Evolutionary conservation across 2,329 filamentous ascomycete genomes (phyloP).

Genomic region (Sordariomycetes sp.): DNA sequence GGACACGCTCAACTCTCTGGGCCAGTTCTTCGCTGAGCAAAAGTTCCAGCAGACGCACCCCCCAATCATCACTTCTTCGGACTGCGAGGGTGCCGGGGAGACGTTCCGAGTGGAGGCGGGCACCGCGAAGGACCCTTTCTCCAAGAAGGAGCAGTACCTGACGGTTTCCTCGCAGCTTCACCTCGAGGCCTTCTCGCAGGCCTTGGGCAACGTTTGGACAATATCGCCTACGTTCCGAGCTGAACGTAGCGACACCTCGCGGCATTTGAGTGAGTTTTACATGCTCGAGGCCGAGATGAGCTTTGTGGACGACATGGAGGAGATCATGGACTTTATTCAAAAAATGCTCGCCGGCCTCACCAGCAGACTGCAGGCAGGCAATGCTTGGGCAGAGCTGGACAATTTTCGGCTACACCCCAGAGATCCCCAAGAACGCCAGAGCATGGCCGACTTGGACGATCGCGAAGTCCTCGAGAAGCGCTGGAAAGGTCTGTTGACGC

Average conservation of each 20-base stretch:
- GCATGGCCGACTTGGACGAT: conserved; percentile 33
- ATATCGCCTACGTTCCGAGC: conserved; percentile 90
- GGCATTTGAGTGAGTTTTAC: conserved; percentile 95
- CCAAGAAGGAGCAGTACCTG: conserved; percentile 80
- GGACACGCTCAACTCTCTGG: conserved; percentile 63
- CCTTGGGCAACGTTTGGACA: conserved; percentile 86
- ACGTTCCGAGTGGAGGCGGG: conserved; percentile 65
- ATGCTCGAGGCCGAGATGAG: conserved; percentile 92
- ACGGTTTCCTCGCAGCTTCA: conserved; percentile 94
- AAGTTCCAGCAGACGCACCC: conserved; percentile 80
- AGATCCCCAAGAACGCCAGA: conserved; percentile 28
- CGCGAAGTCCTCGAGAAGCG: conserved; percentile 47
- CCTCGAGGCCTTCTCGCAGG: conserved; percentile 82
- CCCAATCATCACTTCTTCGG: conserved; percentile 90
- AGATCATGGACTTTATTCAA: conserved; percentile 74
- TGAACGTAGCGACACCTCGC: conserved; percentile 84
- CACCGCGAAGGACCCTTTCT: conserved; percentile 48
- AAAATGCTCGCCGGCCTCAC: conserved; percentile 56
- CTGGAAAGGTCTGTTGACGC: conserved; percentile 59
- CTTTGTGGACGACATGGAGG: conserved; percentile 61
- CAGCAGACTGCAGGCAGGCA: conserved; percentile 25
- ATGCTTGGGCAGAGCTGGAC: conserved; percentile 34
- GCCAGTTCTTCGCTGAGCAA: conserved; percentile 62
- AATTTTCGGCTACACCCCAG: conserved; percentile 18
- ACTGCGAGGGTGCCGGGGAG: conserved; percentile 94